phyloP scores from a whole-genome alignment of 768 basidiomycete genomes.

The Leccinum arenicola region DNA sequence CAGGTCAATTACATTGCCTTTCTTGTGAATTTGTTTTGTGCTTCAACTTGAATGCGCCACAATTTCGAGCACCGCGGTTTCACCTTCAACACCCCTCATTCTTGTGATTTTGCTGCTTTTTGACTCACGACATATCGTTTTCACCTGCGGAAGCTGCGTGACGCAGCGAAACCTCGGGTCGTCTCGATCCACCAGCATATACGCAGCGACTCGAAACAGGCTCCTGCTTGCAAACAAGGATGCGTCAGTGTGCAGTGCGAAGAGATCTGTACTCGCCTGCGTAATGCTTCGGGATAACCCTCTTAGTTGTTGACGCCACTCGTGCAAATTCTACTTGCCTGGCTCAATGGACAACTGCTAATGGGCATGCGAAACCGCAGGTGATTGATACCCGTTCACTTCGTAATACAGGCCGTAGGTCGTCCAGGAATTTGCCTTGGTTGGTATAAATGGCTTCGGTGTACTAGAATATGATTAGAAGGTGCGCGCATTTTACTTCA shows the following conservation, averaged over 20 bases:
- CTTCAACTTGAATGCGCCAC: not conserved
- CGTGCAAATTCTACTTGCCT: not conserved
- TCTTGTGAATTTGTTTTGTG: not conserved
- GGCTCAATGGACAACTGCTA: not conserved
- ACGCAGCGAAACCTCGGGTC: not conserved
- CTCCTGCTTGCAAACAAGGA: not conserved
- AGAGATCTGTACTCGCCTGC: conserved; percentile 11
- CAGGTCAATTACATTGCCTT: not conserved
- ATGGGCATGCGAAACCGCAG: not conserved
- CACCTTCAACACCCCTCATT: not conserved
- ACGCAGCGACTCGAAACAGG: not conserved
- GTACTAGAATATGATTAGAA: not conserved
- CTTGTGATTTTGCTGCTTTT: too few relatives aligned
- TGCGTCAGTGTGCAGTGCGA: not conserved
- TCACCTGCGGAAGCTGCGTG: too few relatives aligned
- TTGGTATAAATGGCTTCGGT: too few relatives aligned
- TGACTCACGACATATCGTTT: not conserved
- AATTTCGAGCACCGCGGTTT: not conserved
- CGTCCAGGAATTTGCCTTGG: not conserved
- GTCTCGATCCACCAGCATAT: not conserved
- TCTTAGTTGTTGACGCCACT: conserved; percentile 6
- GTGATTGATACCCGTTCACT: not conserved
- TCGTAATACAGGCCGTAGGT: not conserved
- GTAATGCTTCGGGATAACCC: not conserved
- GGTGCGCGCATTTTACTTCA: not conserved